Percentiles rank a stretch among this genome's conserved stretches.
Evolutionary conservation across 306 rosid genomes (phyloP).

Genomic region (Gillenia trifoliata): DNA sequence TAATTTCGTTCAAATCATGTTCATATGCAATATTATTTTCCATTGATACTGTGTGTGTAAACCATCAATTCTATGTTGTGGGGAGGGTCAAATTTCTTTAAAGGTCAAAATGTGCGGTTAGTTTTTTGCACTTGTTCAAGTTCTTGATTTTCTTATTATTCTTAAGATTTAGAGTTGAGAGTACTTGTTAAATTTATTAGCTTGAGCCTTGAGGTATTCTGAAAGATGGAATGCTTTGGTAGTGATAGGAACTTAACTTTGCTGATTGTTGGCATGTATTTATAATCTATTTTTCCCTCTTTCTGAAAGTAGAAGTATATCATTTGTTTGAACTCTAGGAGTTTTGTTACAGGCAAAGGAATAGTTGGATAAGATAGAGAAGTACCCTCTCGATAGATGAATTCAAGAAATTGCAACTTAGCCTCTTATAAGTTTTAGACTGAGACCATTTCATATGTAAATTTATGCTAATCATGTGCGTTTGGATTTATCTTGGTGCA

Average conservation of each 20-base stretch:
- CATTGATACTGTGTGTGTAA: neutral
- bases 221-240: constrained; percentile 1
- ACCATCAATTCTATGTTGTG: neutral
- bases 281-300: neutral
- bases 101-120: too few species aligned
- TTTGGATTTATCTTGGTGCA: neutral
- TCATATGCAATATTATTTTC: neutral
- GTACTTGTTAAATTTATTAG: neutral
- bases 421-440: neutral
- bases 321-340: neutral
- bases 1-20: constrained; percentile 5
- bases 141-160: neutral
- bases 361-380: neutral
- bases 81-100: neutral
- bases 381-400: neutral
- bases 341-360: neutral
- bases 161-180: neutral
- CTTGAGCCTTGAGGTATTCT: neutral
- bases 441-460: neutral
- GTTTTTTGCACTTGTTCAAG: neutral
- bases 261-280: neutral
- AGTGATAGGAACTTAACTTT: neutral
- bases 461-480: neutral
- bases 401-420: neutral
- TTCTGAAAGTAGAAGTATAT: neutral